Evolutionary conservation across 2,329 filamentous ascomycete genomes (phyloP).

Genomic region (Fusarium pseudonygamai): DNA sequence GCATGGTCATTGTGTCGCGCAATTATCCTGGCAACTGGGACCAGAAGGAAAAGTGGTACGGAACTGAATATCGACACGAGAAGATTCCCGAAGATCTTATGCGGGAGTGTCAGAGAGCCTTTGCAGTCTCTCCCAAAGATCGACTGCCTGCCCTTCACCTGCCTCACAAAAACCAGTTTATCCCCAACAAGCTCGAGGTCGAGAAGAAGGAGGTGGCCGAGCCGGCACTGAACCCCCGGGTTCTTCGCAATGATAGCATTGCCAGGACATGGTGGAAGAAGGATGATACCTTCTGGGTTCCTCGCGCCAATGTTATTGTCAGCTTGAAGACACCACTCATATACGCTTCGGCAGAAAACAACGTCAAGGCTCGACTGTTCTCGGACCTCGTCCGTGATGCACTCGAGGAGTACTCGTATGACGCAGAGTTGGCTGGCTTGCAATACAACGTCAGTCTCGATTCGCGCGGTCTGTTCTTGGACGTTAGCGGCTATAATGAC

Average conservation of each 20-base stretch:
- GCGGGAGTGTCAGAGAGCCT: slow-evolving; percentile 72
- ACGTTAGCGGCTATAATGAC: slow-evolving; percentile 92
- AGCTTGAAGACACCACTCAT: slow-evolving; percentile 82
- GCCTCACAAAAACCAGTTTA: slow-evolving; percentile 94
- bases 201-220: slow-evolving; percentile 91
- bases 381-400: slow-evolving; percentile 89
- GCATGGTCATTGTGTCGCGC: slow-evolving; percentile 83
- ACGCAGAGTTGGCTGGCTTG: slow-evolving; percentile 91
- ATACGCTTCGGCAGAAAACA: slow-evolving; percentile 80
- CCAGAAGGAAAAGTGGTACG: slow-evolving; percentile 95
- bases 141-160: slow-evolving; percentile 80
- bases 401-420: slow-evolving; percentile 92
- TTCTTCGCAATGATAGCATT: slow-evolving; percentile 84
- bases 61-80: slow-evolving; percentile 89
- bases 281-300: slow-evolving; percentile 98
- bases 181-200: slow-evolving; percentile 91
- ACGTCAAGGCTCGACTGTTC: slow-evolving; percentile 81
- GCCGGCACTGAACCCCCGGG: slow-evolving; percentile 76
- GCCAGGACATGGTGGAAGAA: slow-evolving; percentile 97
- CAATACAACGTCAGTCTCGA: slow-evolving; percentile 82
- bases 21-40: slow-evolving; percentile 87
- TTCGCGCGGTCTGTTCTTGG: slow-evolving; percentile 77
- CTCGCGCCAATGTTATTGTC: slow-evolving; percentile 87
- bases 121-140: slow-evolving; percentile 63
- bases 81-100: slow-evolving; percentile 82